A percentile compares a stretch with the other conserved stretches of the same genome.
Conservation (phyloP, 2,329 filamentous ascomycete genomes). For the Alternaria sp. region DNA sequence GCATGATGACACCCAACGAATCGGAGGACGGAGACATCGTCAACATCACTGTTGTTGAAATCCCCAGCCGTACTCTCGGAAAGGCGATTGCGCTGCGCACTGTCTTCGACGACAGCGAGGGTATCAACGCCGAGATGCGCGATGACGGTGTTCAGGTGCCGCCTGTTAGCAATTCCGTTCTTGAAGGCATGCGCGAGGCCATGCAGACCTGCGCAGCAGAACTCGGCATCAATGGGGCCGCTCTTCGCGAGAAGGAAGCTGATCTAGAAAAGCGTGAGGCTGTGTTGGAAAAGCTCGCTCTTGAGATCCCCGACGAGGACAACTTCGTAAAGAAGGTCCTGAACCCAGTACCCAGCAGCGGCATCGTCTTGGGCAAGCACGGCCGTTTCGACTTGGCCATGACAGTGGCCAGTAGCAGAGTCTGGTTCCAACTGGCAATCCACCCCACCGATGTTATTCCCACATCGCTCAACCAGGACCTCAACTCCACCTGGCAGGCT, state of each 20-base stretch:
- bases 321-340: slow-evolving; percentile 83
- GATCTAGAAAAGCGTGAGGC: slow-evolving; percentile 82
- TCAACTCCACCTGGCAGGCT: slow-evolving; percentile 89
- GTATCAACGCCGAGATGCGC: slow-evolving; percentile 97
- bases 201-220: slow-evolving; percentile 78
- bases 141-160: slow-evolving; percentile 85
- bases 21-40: slow-evolving; percentile 85
- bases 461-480: slow-evolving; percentile 72
- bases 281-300: slow-evolving; percentile 83
- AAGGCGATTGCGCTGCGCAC: slow-evolving; percentile 89
- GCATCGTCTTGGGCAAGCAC: slow-evolving; percentile 78
- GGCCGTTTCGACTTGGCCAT: slow-evolving; percentile 80
- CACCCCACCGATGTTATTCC: slow-evolving; percentile 91
- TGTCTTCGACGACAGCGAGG: slow-evolving; percentile 88
- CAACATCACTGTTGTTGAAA: slow-evolving; percentile 84
- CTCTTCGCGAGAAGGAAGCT: slow-evolving; percentile 75
- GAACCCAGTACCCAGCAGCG: slow-evolving; percentile 77
- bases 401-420: slow-evolving; percentile 80
- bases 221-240: slow-evolving; percentile 73
- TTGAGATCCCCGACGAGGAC: slow-evolving; percentile 81
- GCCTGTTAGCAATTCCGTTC: slow-evolving; percentile 76
- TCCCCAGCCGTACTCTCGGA: slow-evolving; percentile 78
- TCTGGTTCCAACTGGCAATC: slow-evolving; percentile 92
- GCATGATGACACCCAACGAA: slow-evolving; percentile 65
- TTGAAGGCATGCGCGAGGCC: slow-evolving; percentile 86